These are phyloP conservation scores for Alternaria hordeiaustralica DNA, from an alignment of 2,329 filamentous ascomycete species.

Conservation along the genomic window DNA sequence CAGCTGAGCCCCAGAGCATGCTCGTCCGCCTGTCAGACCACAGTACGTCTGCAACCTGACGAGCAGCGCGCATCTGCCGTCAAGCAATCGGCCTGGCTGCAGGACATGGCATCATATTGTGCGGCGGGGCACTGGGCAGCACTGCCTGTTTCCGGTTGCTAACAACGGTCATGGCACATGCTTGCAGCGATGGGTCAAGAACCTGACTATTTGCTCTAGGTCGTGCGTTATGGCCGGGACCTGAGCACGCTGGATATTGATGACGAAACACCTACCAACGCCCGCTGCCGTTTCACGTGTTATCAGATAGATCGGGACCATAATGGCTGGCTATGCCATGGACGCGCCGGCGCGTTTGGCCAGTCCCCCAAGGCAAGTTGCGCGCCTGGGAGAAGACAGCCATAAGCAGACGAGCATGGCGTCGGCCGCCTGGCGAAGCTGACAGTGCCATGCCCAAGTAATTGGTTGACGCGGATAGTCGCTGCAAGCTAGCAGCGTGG, in stretches of 20 bases:
- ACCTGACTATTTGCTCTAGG: constrained; percentile 3
- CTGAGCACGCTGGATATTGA: constrained; percentile 20
- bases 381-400: constrained; percentile 17
- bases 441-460: constrained; percentile 20
- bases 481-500: constrained; percentile 38
- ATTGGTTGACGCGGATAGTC: constrained; percentile 34
- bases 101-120: constrained; percentile 13
- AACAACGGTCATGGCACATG: constrained; percentile 18
- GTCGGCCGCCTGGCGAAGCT: constrained; percentile 12
- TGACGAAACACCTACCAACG: constrained; percentile 22
- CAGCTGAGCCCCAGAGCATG: constrained; percentile 12
- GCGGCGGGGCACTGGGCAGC: constrained; percentile 17
- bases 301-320: constrained; percentile 13
- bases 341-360: constrained; percentile 1
- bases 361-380: constrained; percentile 17
- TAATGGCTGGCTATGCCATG: constrained; percentile 16
- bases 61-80: constrained; percentile 10
- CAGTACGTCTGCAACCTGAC: constrained; percentile 6
- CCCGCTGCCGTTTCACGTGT: constrained; percentile 39
- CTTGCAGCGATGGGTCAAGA: constrained; percentile 20
- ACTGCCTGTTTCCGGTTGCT: constrained; percentile 20
- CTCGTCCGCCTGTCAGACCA: constrained; percentile 21
- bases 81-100: constrained; percentile 6
- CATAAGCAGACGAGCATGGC: constrained; percentile 27
- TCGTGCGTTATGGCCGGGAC: constrained; percentile 7